These are phyloP conservation scores for Penicillium cataractarum DNA, from an alignment of 495 filamentous ascomycete species.

Conservation along the genomic window DNA sequence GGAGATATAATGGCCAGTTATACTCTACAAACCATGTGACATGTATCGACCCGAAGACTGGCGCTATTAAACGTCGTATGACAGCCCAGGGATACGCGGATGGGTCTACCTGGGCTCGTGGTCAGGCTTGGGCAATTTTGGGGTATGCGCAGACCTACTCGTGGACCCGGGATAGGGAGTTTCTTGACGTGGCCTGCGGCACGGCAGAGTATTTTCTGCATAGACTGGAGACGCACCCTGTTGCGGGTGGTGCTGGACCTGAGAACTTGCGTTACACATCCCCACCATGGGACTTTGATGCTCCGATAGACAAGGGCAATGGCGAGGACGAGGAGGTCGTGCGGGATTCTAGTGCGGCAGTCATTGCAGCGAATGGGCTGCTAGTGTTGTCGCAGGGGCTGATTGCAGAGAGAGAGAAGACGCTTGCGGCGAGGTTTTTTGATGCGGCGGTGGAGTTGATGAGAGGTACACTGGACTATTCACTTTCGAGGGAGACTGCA, in stretches of 20 bases:
- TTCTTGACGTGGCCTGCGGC: slow-evolving; percentile 25
- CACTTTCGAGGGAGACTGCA: slow-evolving; percentile 6
- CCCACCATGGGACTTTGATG: slow-evolving; percentile 1
- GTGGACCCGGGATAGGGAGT: slow-evolving; percentile 43
- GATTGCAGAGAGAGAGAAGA: neutral
- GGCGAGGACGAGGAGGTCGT: neutral
- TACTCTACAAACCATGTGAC: slow-evolving; percentile 45
- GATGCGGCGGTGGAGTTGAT: slow-evolving; percentile 6
- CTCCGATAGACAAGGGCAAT: neutral
- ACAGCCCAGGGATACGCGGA: slow-evolving; percentile 49
- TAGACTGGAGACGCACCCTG: slow-evolving; percentile 11
- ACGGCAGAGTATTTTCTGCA: slow-evolving; percentile 13
- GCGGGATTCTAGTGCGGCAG: neutral
- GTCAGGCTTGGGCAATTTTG: slow-evolving; percentile 52
- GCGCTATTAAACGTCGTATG: slow-evolving; percentile 30
- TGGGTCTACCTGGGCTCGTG: slow-evolving; percentile 46
- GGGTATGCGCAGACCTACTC: slow-evolving; percentile 48
- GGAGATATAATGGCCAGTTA: neutral
- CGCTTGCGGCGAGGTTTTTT: slow-evolving; percentile 11
- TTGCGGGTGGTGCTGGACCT: slow-evolving; percentile 1
- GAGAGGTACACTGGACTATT: slow-evolving; percentile 12
- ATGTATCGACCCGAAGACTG: slow-evolving; percentile 36
- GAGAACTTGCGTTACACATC: neutral
- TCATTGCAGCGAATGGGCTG: neutral
- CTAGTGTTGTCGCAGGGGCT: neutral